phyloP scores from a whole-genome alignment of 176 grass and related monocot genomes.

The Themeda triandra region DNA sequence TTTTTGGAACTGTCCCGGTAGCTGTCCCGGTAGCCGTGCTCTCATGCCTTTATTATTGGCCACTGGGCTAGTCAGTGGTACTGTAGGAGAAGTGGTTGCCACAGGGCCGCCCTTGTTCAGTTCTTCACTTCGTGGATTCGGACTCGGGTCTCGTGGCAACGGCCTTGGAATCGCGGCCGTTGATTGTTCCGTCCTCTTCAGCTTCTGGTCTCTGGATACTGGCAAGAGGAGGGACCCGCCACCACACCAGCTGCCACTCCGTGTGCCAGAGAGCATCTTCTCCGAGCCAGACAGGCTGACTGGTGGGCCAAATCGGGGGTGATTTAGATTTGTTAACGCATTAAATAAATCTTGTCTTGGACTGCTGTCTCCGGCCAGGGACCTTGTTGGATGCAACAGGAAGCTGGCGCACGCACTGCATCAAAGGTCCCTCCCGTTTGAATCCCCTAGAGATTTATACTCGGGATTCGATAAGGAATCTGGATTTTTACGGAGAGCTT shows the following conservation, averaged over 20 bases:
- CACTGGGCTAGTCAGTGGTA: slow-evolving; percentile 9
- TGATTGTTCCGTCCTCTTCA: slow-evolving; percentile 56
- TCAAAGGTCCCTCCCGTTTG: too few species aligned
- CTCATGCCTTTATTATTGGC: slow-evolving; percentile 27
- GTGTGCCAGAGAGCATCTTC: slow-evolving; percentile 3
- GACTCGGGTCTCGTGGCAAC: background rate
- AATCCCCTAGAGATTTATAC: too few species aligned
- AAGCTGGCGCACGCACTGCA: slow-evolving; percentile 7
- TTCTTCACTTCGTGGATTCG: too few species aligned
- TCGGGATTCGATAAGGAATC: too few species aligned
- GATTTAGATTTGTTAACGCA: slow-evolving; percentile 34
- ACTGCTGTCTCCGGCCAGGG: slow-evolving; percentile 30
- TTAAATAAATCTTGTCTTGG: slow-evolving; percentile 56
- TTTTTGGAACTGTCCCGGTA: too few species aligned
- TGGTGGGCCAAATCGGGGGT: background rate
- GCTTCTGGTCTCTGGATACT: background rate
- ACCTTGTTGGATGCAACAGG: background rate
- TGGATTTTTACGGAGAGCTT: too few species aligned
- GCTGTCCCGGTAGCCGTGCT: slow-evolving; percentile 24
- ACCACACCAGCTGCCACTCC: slow-evolving; percentile 28
- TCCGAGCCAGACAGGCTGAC: slow-evolving; percentile 5
- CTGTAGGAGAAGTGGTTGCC: slow-evolving; percentile 7
- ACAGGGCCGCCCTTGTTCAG: too few species aligned
- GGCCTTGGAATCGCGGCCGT: slow-evolving; percentile 67
- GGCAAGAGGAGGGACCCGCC: background rate